These are phyloP conservation scores for Colletotrichum neosansevieriae DNA, from an alignment of 2,329 filamentous ascomycete genomes.

Conservation along the genomic window DNA sequence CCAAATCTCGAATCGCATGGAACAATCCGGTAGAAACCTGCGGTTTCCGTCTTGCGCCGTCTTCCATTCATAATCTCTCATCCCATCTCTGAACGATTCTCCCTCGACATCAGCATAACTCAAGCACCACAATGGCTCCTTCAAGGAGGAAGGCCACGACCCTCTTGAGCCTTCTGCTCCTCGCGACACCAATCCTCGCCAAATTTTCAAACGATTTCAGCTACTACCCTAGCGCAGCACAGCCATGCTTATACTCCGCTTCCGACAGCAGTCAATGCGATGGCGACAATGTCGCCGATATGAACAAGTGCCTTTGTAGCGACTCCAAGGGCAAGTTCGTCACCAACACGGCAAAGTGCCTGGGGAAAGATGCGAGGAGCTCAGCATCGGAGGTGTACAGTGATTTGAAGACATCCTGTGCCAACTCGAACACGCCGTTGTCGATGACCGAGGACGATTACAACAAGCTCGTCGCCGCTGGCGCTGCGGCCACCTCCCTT, in stretches of 20 bases:
- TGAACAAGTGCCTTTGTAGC: constrained; percentile 64
- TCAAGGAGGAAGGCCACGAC: constrained; percentile 18
- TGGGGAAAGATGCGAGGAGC: constrained; percentile 51
- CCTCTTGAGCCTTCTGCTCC: constrained; percentile 45
- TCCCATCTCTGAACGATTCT: too few relatives aligned
- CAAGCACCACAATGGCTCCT: constrained; percentile 27
- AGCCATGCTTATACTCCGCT: constrained; percentile 58
- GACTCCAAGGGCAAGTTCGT: constrained; percentile 62
- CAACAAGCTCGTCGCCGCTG: constrained; percentile 44
- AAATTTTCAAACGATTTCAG: constrained; percentile 56
- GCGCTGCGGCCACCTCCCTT: constrained; percentile 35
- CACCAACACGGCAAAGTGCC: constrained; percentile 58
- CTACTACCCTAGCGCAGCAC: constrained; percentile 55
- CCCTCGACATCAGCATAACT: neutral
- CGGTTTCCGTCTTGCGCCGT: too few relatives aligned
- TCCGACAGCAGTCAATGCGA: constrained; percentile 56
- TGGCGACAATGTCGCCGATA: constrained; percentile 51
- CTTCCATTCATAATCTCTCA: too few relatives aligned
- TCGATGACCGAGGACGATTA: constrained; percentile 57
- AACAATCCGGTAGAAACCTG: too few relatives aligned
- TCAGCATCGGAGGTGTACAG: constrained; percentile 59
- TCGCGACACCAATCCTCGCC: constrained; percentile 40
- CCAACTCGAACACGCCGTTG: constrained; percentile 57
- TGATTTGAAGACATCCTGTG: constrained; percentile 58
- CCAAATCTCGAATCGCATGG: too few relatives aligned